Percentiles rank a stretch among this genome's conserved stretches.
Conservation (phyloP, 1,139 yeast genomes). For the Candida tropicalis region DNA sequence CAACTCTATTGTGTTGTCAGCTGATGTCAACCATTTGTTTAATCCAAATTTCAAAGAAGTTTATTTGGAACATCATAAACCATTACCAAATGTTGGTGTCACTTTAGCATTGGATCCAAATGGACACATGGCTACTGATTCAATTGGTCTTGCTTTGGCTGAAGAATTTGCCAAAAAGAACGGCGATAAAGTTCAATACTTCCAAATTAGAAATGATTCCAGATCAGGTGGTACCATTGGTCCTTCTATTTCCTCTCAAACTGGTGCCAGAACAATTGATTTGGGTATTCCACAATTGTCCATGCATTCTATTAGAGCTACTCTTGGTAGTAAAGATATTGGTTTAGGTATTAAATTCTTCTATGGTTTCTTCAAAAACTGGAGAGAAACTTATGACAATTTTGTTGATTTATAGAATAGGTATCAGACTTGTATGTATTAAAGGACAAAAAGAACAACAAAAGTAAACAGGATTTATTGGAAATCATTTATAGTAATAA, state of each 20-base stretch:
- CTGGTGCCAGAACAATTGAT: constrained; percentile 49
- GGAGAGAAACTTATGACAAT: constrained; percentile 33
- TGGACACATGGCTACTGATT: constrained; percentile 48
- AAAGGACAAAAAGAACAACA: too few relatives aligned
- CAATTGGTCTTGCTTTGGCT: constrained; percentile 36
- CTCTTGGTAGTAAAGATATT: constrained; percentile 45
- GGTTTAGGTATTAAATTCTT: constrained; percentile 46
- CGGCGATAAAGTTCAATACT: constrained; percentile 36
- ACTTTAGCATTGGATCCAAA: constrained; percentile 44
- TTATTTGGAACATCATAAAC: constrained; percentile 42
- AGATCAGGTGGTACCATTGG: constrained; percentile 52
- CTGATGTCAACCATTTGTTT: constrained; percentile 50
- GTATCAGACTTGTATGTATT: too few relatives aligned
- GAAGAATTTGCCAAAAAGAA: constrained; percentile 33
- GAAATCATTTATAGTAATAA: too few relatives aligned
- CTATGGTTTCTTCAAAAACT: constrained; percentile 38
- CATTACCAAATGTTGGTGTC: constrained; percentile 46
- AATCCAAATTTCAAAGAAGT: constrained; percentile 45
- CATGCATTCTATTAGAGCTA: constrained; percentile 50
- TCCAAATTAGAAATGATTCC: constrained; percentile 48
- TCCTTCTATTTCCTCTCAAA: constrained; percentile 39
- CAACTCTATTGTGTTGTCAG: constrained; percentile 42
- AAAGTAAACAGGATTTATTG: too few relatives aligned
- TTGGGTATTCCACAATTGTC: constrained; percentile 49
- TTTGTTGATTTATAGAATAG: constrained; percentile 23